These are phyloP conservation scores for Ephemerocybe angulata DNA, from an alignment of 768 basidiomycete species.

Conservation along the genomic window DNA sequence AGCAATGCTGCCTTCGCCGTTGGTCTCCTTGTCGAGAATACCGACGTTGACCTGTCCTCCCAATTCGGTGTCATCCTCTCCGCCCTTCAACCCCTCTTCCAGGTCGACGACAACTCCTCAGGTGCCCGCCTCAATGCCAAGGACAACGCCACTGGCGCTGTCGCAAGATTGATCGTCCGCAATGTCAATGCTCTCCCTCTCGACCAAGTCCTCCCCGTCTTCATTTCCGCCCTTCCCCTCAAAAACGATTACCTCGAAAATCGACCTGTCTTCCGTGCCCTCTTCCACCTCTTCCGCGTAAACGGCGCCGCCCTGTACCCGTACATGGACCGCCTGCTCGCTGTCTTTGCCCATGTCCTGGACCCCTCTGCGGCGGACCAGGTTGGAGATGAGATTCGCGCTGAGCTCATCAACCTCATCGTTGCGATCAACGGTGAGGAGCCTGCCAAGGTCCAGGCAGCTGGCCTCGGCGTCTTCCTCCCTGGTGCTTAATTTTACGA, in stretches of 20 bases:
- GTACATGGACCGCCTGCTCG: slow-evolving; percentile 74
- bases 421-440: slow-evolving; percentile 68
- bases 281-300: slow-evolving; percentile 85
- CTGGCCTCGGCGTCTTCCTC: slow-evolving; percentile 62
- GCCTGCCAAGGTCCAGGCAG: slow-evolving; percentile 75
- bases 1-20: slow-evolving; percentile 95
- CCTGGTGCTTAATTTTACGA: slow-evolving; percentile 33
- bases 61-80: slow-evolving; percentile 79
- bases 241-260: slow-evolving; percentile 90
- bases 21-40: slow-evolving; percentile 88
- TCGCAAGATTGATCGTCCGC: slow-evolving; percentile 81
- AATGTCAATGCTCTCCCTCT: slow-evolving; percentile 79
- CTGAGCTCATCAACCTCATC: slow-evolving; percentile 72
- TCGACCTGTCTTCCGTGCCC: slow-evolving; percentile 78
- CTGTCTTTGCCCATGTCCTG: slow-evolving; percentile 78
- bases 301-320: slow-evolving; percentile 67
- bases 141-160: slow-evolving; percentile 96
- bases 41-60: slow-evolving; percentile 71
- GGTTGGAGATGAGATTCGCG: slow-evolving; percentile 74
- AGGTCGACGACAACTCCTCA: slow-evolving; percentile 58
- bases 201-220: slow-evolving; percentile 84
- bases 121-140: slow-evolving; percentile 74
- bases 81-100: slow-evolving; percentile 80
- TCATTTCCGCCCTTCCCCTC: slow-evolving; percentile 79
- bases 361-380: slow-evolving; percentile 73